These are phyloP conservation scores for Debaryomyces psychrophilus DNA, from an alignment of 1,139 yeast species.

Conservation along the genomic window DNA sequence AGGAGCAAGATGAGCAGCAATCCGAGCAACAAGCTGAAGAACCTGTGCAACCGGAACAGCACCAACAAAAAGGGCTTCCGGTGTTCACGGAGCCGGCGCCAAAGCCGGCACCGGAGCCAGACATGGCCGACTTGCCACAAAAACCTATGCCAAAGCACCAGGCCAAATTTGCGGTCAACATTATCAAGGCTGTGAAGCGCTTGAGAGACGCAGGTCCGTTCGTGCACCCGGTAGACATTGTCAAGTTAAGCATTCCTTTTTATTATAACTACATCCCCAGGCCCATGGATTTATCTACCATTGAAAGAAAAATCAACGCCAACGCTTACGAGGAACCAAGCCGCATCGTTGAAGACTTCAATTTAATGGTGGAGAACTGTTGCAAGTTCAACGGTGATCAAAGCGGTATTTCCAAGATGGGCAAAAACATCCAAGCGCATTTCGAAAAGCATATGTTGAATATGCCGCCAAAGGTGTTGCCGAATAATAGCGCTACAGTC, in stretches of 20 bases:
- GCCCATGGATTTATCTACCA: slow-evolving; percentile 94
- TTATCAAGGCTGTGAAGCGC: slow-evolving; percentile 80
- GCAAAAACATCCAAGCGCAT: slow-evolving; percentile 82
- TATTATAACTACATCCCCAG: slow-evolving; percentile 80
- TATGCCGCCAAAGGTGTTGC: slow-evolving; percentile 80
- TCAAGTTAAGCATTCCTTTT: slow-evolving; percentile 86
- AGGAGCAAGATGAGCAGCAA: slow-evolving; percentile 3
- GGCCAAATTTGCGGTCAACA: slow-evolving; percentile 65
- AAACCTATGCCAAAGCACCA: slow-evolving; percentile 89
- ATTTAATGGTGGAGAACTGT: slow-evolving; percentile 83
- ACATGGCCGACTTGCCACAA: slow-evolving; percentile 64
- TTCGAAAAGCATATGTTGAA: slow-evolving; percentile 92
- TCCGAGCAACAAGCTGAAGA: not conserved
- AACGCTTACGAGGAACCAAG: slow-evolving; percentile 73
- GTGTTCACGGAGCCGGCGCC: slow-evolving; percentile 62
- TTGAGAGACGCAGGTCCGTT: slow-evolving; percentile 93
- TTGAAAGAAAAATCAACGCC: slow-evolving; percentile 73
- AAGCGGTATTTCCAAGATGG: slow-evolving; percentile 88
- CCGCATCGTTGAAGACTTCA: slow-evolving; percentile 77
- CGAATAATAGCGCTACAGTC: slow-evolving; percentile 53
- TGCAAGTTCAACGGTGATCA: slow-evolving; percentile 81
- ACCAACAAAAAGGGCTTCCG: slow-evolving; percentile 17
- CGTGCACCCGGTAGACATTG: slow-evolving; percentile 84
- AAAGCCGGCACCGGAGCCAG: slow-evolving; percentile 71
- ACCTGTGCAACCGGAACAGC: not conserved